Percentiles rank a stretch among this genome's conserved stretches.
These are phyloP conservation scores for Boletus tomentosulus DNA, from an alignment of 768 basidiomycete species.

Conservation along the genomic window DNA sequence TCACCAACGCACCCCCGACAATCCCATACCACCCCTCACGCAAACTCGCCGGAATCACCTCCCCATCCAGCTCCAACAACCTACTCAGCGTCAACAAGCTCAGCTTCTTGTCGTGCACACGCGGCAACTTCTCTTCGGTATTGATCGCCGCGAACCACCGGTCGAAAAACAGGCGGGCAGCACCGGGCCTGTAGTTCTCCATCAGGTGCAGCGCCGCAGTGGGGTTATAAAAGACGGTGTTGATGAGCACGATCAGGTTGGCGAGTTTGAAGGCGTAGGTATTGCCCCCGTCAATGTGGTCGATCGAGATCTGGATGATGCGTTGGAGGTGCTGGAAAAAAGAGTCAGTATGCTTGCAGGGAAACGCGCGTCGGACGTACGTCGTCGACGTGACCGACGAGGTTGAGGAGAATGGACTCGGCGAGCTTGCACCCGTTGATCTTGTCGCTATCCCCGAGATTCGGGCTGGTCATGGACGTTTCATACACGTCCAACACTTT, in stretches of 20 bases:
- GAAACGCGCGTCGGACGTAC: constrained; percentile 38
- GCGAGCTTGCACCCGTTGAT: constrained; percentile 83
- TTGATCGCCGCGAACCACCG: constrained; percentile 79
- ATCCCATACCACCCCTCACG: constrained; percentile 74
- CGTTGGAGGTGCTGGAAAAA: constrained; percentile 51
- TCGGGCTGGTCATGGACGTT: constrained; percentile 60
- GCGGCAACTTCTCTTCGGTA: constrained; percentile 53
- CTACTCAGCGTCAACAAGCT: constrained; percentile 72
- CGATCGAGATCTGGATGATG: constrained; percentile 61
- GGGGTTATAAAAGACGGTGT: constrained; percentile 80
- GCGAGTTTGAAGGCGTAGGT: constrained; percentile 66
- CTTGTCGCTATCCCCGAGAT: constrained; percentile 79
- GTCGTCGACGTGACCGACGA: constrained; percentile 74
- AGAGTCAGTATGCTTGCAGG: background rate
- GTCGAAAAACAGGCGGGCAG: constrained; percentile 74
- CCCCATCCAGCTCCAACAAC: constrained; percentile 65
- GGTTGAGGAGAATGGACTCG: constrained; percentile 76
- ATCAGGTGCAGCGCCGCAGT: constrained; percentile 71
- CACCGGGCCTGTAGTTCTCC: constrained; percentile 55
- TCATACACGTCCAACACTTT: constrained; percentile 84
- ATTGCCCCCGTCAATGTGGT: constrained; percentile 54
- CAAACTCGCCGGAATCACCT: constrained; percentile 52
- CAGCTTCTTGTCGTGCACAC: constrained; percentile 90
- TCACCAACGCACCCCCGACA: constrained; percentile 61
- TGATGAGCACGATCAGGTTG: constrained; percentile 80